Evolutionary conservation across 2,329 filamentous ascomycete species (phyloP).

Genomic region (Clonostachys solani): DNA sequence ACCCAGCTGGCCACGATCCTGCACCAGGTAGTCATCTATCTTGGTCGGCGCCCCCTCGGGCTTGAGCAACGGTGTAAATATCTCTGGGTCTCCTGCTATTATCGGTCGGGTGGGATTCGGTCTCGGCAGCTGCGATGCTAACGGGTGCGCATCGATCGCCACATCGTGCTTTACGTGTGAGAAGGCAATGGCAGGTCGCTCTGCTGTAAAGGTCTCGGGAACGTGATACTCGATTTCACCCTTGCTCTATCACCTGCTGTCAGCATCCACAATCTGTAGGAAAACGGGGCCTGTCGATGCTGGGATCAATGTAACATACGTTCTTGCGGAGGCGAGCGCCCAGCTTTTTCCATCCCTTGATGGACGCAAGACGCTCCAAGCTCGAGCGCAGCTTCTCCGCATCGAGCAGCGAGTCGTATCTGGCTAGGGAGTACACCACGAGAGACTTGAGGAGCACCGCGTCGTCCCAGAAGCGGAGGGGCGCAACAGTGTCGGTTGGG

Average conservation of each 20-base stretch:
- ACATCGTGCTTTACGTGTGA: conserved; percentile 18
- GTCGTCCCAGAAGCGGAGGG: conserved; percentile 17
- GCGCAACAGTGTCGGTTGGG: conserved; percentile 11
- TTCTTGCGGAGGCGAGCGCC: conserved; percentile 12
- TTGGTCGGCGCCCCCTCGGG: conserved; percentile 11
- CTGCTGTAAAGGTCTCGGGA: conserved; percentile 22
- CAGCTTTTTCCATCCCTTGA: conserved; percentile 16
- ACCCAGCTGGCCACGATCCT: conserved; percentile 31
- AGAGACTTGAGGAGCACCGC: conserved; percentile 11
- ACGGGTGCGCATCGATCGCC: conserved; percentile 22
- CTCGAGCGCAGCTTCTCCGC: conserved; percentile 8
- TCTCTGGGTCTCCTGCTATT: conserved; percentile 13
- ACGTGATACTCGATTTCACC: conserved; percentile 33
- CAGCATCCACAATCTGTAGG: neutral
- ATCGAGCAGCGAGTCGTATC: conserved; percentile 18
- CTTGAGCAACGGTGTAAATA: conserved; percentile 11
- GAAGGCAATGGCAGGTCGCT: conserved; percentile 26
- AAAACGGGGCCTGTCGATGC: neutral
- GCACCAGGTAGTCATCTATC: conserved; percentile 26
- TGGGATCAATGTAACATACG: conserved; percentile 5
- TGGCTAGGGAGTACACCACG: conserved; percentile 14
- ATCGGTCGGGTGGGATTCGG: conserved; percentile 9
- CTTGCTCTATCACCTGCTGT: conserved; percentile 6
- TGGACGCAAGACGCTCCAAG: conserved; percentile 7
- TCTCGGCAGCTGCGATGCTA: conserved; percentile 21